Percentiles rank a stretch among this genome's conserved stretches.
Evolutionary conservation across 805 yeast species (phyloP).

Genomic region (Lachancea nothofagi): DNA sequence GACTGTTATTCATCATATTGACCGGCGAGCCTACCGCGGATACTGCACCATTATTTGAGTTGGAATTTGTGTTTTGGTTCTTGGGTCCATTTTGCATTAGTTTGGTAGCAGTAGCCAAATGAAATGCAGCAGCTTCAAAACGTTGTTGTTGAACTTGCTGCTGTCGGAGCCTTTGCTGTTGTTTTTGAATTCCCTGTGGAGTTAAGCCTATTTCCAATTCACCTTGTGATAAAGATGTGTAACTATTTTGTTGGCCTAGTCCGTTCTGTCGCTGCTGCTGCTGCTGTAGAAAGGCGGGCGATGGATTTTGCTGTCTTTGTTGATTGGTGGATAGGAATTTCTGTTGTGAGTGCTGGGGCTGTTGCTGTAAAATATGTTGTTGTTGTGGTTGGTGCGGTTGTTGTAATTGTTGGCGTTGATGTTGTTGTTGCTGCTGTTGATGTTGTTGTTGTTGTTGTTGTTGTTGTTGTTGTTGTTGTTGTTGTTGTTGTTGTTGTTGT

Average conservation of each 20-base stretch:
- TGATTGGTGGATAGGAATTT: not conserved
- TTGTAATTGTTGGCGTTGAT: not conserved
- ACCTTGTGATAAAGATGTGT: constrained; percentile 6
- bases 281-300: constrained; percentile 4
- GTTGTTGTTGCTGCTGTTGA: constrained; percentile 5
- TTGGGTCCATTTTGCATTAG: constrained; percentile 21
- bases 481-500: constrained; percentile 2
- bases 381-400: not conserved
- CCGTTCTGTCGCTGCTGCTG: constrained; percentile 3
- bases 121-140: constrained; percentile 32
- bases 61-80: not conserved
- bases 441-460: constrained; percentile 3
- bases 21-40: constrained; percentile 13
- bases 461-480: constrained; percentile 1
- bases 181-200: constrained; percentile 32
- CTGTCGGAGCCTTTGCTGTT: constrained; percentile 32
- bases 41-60: constrained; percentile 1
- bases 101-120: constrained; percentile 30
- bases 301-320: constrained; percentile 4
- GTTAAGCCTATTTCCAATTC: constrained; percentile 26
- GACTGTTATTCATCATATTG: constrained; percentile 8
- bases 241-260: not conserved
- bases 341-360: constrained; percentile 4
- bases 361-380: not conserved
- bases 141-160: constrained; percentile 33